These are phyloP conservation scores for Myxozyma vanderwaltii DNA, from an alignment of 805 yeast species.

Conservation along the genomic window DNA sequence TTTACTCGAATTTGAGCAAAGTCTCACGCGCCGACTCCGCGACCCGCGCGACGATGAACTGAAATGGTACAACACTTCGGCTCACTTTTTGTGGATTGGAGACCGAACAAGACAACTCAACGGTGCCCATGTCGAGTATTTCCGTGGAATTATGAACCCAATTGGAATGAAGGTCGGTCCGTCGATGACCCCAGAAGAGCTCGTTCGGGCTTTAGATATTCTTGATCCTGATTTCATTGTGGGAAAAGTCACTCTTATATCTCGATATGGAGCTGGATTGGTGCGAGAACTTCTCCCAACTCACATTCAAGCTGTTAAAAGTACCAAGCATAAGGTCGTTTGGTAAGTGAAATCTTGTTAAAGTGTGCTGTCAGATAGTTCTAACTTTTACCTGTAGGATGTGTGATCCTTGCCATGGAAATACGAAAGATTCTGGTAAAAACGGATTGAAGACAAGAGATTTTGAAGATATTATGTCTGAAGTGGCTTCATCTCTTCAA, in stretches of 20 bases:
- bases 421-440: conserved; percentile 46
- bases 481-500: conserved; percentile 43
- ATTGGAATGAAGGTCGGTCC: conserved; percentile 51
- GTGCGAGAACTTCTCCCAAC: conserved; percentile 44
- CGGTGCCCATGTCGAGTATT: conserved; percentile 52
- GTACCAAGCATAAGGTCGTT: conserved; percentile 46
- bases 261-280: conserved; percentile 48
- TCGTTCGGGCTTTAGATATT: conserved; percentile 44
- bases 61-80: conserved; percentile 47
- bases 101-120: conserved; percentile 49
- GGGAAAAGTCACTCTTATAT: conserved; percentile 48
- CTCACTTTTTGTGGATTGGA: conserved; percentile 51
- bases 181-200: conserved; percentile 45
- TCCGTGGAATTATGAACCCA: conserved; percentile 48
- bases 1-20: conserved; percentile 48
- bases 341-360: too few species aligned
- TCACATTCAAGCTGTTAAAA: conserved; percentile 46
- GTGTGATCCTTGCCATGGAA: conserved; percentile 51
- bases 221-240: conserved; percentile 45
- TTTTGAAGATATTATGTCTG: conserved; percentile 48
- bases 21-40: conserved; percentile 42
- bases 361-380: not conserved
- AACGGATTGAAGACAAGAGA: conserved; percentile 48
- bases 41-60: conserved; percentile 33
- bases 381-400: conserved; percentile 31